Evolutionary conservation across 2,329 filamentous ascomycete genomes (phyloP).

Genomic region (Ceratocystis variospora): DNA sequence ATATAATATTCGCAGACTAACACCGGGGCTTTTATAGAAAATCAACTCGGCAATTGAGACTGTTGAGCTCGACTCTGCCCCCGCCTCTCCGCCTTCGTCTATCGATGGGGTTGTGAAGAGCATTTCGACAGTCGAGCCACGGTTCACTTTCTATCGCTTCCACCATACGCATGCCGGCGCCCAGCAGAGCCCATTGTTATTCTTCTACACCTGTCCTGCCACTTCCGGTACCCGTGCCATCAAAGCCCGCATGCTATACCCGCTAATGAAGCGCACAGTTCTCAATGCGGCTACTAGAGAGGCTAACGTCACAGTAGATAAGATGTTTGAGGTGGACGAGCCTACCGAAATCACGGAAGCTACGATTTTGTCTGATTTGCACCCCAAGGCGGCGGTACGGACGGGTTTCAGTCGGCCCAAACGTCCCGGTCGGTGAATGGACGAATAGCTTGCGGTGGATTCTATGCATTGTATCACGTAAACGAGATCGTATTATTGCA

Average conservation of each 20-base stretch:
- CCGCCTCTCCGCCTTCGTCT: slow-evolving; percentile 37
- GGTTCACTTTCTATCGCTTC: slow-evolving; percentile 67
- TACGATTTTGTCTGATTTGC: slow-evolving; percentile 50
- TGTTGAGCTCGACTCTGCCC: slow-evolving; percentile 46
- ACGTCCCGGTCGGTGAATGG: slow-evolving; percentile 51
- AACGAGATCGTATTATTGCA: too few relatives aligned
- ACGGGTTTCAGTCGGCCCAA: slow-evolving; percentile 64
- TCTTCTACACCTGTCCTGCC: slow-evolving; percentile 70
- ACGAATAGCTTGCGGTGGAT: not conserved
- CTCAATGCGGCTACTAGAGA: slow-evolving; percentile 51
- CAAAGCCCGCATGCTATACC: slow-evolving; percentile 77
- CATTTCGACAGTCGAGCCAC: slow-evolving; percentile 55
- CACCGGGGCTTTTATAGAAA: slow-evolving; percentile 35
- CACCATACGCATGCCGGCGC: slow-evolving; percentile 40
- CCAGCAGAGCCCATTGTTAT: slow-evolving; percentile 49
- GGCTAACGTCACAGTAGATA: slow-evolving; percentile 51
- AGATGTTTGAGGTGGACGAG: slow-evolving; percentile 55
- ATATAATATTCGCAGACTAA: not conserved
- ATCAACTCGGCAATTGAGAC: slow-evolving; percentile 58
- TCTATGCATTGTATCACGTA: not conserved
- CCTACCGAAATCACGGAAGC: slow-evolving; percentile 58
- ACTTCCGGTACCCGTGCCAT: slow-evolving; percentile 52
- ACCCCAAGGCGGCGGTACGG: slow-evolving; percentile 51
- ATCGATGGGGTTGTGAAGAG: slow-evolving; percentile 41
- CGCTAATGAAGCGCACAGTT: slow-evolving; percentile 54